Evolutionary conservation across 768 basidiomycete species (phyloP), one percentile per base, ranked within the genome.

Genomic region (Chalciporus pseudorubinellus): DNA sequence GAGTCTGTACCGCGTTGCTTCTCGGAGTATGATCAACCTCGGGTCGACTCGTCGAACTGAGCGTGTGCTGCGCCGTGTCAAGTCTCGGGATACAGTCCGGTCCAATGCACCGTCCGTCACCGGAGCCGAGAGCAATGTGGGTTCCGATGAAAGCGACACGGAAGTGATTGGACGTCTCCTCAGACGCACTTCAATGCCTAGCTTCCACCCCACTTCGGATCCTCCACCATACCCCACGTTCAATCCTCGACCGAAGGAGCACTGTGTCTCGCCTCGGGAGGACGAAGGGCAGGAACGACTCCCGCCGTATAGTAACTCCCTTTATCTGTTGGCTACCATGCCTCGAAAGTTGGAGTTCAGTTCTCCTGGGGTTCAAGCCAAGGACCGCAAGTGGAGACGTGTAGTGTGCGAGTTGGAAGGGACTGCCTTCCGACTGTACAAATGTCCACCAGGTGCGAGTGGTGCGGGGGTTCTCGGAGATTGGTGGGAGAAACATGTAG

Each of bases 281-380:
- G 91, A 95, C 53, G 95, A 95, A 64, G 95, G 92, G 9, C 70
- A 59, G 42, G 95, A 99, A 69, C 68, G 67, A 34, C 77, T 99
- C 1, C 97, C 97, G 0, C 38, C 66, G 6, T 99, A 99, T 68
- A 80, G 79, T 53, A 98, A 97, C 70, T 71, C 76, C 14, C 80
- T 98, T 16, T 85, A 90, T 62, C 81, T 98, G 60, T 78, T 82
- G 31, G 91, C 85, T 3, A 77, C 85, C 48, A 80, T 99, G 74
- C 87, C 88, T 1, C 82, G 90, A 42, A 99, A 99, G 76, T 81
- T 94, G 84, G 97, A 99, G 74, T 98, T 99, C 64, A 74, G 71
- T 4, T 70, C 78, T 11, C 92, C 94, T 0, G 94, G 94, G 7
- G 75, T 91, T 3, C 91, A 95, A 67, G 86, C 95, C 7, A 81